A percentile compares a stretch with the other conserved stretches of the same genome.
Evolutionary conservation across 495 filamentous ascomycete genomes (phyloP).

Genomic region (Filosporella fistucella): DNA sequence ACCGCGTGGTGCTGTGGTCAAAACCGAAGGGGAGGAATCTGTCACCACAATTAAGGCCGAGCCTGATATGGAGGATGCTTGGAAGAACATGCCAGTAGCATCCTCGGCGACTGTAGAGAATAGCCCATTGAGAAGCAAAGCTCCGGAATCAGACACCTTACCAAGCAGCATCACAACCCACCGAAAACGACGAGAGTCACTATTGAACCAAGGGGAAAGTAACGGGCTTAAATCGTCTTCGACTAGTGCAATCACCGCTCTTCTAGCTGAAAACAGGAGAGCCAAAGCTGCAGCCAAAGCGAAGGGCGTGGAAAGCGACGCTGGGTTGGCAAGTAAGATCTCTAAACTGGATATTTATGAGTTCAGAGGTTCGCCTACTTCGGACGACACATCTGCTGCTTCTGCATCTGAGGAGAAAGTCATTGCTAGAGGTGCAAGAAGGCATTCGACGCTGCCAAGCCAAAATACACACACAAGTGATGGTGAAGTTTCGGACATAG

Average conservation of each 20-base stretch:
- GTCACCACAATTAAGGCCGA: slow-evolving; percentile 19
- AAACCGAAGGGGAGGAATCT: slow-evolving; percentile 11
- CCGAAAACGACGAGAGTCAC: slow-evolving; percentile 19
- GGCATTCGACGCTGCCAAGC: slow-evolving; percentile 9
- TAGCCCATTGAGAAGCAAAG: slow-evolving; percentile 23
- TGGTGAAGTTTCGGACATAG: slow-evolving; percentile 21
- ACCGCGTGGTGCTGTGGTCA: slow-evolving; percentile 2
- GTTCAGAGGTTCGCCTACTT: slow-evolving; percentile 25
- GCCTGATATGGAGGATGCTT: slow-evolving; percentile 19
- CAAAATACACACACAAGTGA: slow-evolving; percentile 1
- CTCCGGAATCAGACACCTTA: slow-evolving; percentile 4
- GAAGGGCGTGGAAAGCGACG: slow-evolving; percentile 9
- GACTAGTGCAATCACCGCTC: slow-evolving; percentile 15
- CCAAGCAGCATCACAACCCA: slow-evolving; percentile 23
- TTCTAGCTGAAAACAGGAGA: slow-evolving; percentile 22
- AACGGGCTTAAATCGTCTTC: slow-evolving; percentile 8
- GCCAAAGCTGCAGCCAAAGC: slow-evolving; percentile 16
- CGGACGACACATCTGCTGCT: neutral
- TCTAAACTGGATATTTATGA: slow-evolving; percentile 29
- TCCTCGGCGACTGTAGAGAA: slow-evolving; percentile 18
- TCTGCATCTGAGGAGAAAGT: slow-evolving; percentile 11
- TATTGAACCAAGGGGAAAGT: slow-evolving; percentile 13
- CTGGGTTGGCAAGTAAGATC: neutral
- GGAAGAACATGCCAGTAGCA: slow-evolving; percentile 23
- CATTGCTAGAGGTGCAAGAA: slow-evolving; percentile 13